These are phyloP conservation scores for Apiospora arundinis DNA, from an alignment of 2,329 filamentous ascomycete genomes.

Conservation along the genomic window DNA sequence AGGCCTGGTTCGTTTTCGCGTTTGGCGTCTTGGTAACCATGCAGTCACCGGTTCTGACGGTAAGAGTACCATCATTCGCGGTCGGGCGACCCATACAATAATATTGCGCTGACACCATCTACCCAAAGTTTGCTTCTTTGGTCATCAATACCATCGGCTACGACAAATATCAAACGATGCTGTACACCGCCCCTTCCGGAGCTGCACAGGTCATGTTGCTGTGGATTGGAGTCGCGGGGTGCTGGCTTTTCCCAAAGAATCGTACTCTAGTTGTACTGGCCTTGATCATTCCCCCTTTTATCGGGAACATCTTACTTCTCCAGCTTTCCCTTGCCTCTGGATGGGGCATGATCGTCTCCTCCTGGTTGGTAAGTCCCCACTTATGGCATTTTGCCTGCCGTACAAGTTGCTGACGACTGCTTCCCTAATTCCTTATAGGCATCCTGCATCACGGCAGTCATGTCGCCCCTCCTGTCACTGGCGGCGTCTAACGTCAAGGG, in stretches of 20 bases:
- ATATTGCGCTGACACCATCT: background rate
- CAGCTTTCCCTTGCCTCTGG: conserved; percentile 45
- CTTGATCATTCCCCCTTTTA: conserved; percentile 49
- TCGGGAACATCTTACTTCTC: conserved; percentile 52
- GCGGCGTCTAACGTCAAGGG: conserved; percentile 57
- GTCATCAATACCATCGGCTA: conserved; percentile 56
- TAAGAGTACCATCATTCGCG: conserved; percentile 25
- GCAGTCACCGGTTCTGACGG: conserved; percentile 51
- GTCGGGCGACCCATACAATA: no score
- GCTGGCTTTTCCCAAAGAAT: conserved; percentile 45
- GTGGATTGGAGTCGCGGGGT: conserved; percentile 51
- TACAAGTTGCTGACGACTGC: background rate
- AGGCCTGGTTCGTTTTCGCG: conserved; percentile 51
- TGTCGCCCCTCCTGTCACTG: conserved; percentile 50
- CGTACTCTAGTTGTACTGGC: conserved; percentile 47
- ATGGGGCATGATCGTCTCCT: conserved; percentile 55
- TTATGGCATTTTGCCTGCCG: background rate
- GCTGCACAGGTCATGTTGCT: conserved; percentile 53
- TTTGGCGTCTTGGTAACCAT: conserved; percentile 55
- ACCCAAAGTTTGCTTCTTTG: conserved; percentile 51
- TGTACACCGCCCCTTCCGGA: conserved; percentile 54
- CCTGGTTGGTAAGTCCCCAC: conserved; percentile 48
- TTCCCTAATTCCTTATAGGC: conserved; percentile 33
- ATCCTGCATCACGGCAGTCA: conserved; percentile 49
- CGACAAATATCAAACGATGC: conserved; percentile 50